These are phyloP conservation scores for Leptosphaerulina australis DNA, from an alignment of 2,329 filamentous ascomycete genomes.

Conservation along the genomic window DNA sequence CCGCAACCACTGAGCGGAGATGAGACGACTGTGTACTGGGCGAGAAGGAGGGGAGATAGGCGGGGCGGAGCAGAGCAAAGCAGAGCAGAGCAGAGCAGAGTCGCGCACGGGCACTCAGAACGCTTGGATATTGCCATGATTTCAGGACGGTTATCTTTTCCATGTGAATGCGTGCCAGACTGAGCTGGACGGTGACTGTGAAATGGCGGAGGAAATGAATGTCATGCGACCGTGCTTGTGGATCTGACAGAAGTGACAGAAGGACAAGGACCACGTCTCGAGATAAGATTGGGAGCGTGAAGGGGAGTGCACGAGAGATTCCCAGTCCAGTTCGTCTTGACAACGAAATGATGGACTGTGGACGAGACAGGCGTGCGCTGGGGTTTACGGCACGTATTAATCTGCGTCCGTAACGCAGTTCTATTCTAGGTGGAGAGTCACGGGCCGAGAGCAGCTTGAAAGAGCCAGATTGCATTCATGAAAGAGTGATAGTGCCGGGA, in stretches of 20 bases:
- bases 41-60: slow-evolving; percentile 4
- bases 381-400: slow-evolving; percentile 9
- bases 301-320: background rate
- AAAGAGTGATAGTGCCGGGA: slow-evolving; percentile 18
- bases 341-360: slow-evolving; percentile 1
- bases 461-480: slow-evolving; percentile 6
- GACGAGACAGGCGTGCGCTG: slow-evolving; percentile 7
- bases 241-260: slow-evolving; percentile 17
- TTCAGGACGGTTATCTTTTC: background rate
- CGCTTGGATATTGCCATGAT: background rate
- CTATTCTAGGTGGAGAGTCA: background rate
- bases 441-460: slow-evolving; percentile 2
- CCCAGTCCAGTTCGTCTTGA: background rate
- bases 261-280: slow-evolving; percentile 3
- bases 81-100: slow-evolving; percentile 15
- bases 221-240: slow-evolving; percentile 14
- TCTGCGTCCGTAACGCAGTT: slow-evolving; percentile 9
- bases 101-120: slow-evolving; percentile 1
- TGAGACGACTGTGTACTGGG: slow-evolving; percentile 1
- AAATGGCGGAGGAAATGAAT: background rate
- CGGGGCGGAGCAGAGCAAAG: slow-evolving; percentile 16
- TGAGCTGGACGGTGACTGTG: slow-evolving; percentile 3
- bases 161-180: slow-evolving; percentile 4
- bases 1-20: slow-evolving; percentile 11
- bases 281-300: slow-evolving; percentile 4